Evolutionary conservation across 2,329 filamentous ascomycete genomes (phyloP).

Genomic region (Colletotrichum sp.): DNA sequence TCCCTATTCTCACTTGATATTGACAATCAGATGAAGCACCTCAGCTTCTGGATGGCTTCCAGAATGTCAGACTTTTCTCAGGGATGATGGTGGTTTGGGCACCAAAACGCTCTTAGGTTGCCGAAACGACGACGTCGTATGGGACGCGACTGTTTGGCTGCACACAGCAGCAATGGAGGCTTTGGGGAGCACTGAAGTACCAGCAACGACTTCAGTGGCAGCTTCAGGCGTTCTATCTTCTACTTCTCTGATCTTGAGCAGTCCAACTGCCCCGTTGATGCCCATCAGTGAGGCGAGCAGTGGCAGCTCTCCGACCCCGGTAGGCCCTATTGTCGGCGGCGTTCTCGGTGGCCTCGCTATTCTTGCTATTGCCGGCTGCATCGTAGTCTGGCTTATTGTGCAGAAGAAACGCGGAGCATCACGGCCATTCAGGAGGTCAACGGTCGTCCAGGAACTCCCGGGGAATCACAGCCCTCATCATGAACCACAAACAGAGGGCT

Average conservation of each 20-base stretch:
- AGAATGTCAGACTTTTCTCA: slow-evolving; percentile 3
- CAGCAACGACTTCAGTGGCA: not conserved
- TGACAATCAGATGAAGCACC: not conserved
- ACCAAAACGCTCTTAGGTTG: slow-evolving; percentile 3
- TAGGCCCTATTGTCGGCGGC: slow-evolving; percentile 2
- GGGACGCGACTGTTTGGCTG: not conserved
- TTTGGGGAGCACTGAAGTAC: not conserved
- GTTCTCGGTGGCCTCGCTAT: not conserved
- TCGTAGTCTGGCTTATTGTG: not conserved
- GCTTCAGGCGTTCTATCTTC: not conserved
- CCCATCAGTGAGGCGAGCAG: not conserved
- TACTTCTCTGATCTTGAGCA: not conserved
- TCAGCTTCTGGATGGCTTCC: not conserved
- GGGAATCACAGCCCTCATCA: not conserved
- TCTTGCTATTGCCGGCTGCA: not conserved
- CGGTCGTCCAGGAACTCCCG: not conserved
- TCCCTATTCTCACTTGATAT: not conserved
- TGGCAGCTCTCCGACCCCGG: not conserved
- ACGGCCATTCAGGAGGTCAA: not conserved
- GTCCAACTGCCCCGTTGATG: not conserved
- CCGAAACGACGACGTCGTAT: not conserved
- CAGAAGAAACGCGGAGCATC: not conserved
- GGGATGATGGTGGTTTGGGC: not conserved
- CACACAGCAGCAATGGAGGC: not conserved
- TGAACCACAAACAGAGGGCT: not conserved